Percentiles rank a stretch among this genome's conserved stretches.
Evolutionary conservation across 257 asterid species (phyloP).

Genomic region (Rubia yunnanensis): DNA sequence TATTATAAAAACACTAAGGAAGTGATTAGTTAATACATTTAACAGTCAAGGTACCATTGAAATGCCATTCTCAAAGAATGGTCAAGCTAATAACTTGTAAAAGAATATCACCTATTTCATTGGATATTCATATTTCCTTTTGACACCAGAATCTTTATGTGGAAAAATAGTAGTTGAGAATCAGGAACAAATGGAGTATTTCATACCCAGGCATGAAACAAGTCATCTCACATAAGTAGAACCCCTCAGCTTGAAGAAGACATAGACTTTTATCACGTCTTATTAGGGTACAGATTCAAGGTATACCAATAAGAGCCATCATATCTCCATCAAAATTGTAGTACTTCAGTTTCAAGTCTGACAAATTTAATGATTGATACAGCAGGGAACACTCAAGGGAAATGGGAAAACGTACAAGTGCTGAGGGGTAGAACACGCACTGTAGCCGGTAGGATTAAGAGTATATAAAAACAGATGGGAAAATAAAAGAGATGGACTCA

Average conservation of each 20-base stretch:
- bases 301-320: not conserved
- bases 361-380: not conserved
- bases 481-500: slow-evolving; percentile 31
- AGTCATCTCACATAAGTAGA: not conserved
- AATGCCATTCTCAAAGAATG: not conserved
- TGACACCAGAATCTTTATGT: not conserved
- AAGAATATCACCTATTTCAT: not conserved
- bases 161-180: not conserved
- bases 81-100: not conserved
- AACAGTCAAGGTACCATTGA: not conserved
- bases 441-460: not conserved
- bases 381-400: not conserved
- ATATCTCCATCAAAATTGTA: not conserved
- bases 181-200: not conserved
- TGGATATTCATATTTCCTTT: not conserved
- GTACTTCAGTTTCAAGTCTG: not conserved
- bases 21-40: not conserved
- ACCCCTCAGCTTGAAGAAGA: not conserved
- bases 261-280: not conserved
- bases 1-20: not conserved
- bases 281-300: not conserved
- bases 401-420: not conserved
- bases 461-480: not conserved
- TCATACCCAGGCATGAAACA: not conserved
- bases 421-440: not conserved